Evolutionary conservation across 768 basidiomycete genomes (phyloP), one percentile per base, ranked within the genome.

Genomic region (Leccinum fibrillosum): DNA sequence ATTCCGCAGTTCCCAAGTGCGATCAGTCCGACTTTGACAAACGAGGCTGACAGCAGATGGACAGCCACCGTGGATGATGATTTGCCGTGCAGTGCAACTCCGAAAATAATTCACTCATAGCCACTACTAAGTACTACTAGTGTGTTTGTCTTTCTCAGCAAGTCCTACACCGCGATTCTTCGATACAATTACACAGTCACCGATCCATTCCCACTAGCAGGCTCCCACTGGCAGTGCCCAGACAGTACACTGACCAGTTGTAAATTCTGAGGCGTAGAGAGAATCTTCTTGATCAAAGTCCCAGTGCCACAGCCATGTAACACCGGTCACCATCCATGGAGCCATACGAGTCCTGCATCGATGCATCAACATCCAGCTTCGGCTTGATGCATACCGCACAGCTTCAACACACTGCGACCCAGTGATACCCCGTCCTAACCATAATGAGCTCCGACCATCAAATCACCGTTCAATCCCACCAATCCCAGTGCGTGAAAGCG

Each of bases 401-500:
- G 66, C 57, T 13, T 57, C 19, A 10, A 48, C 37, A 23, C 25
- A 26, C 26, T 26, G 26, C 26, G 15, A 35, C 13, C n/a, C 49
- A 53, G 21, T 42, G 25, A 55, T 49, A 48, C 42, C 15, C 23
- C 23, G 35, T 25, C 6, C 44, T 45, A 19, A 12, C 4, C 28
- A 54, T 55, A 51, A 57, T 47, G 26, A 32, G 35, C 49, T 26
- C 48, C 49, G 57, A 58, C 49, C 45, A 47, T 23, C 45, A 47
- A 23, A 47, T 19, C 53, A 35, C 34, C 15, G 34, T 52, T 26
- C 45, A 52, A 48, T 35, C 25, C 25, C 9, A 21, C 30, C 30
- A 32, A 32, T 11, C 30, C 30, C 30, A 32, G 17, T 34, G 32
- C 15, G 10, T 12, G 13, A 17, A 47, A 53, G 17, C 3, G 3